Evolutionary conservation across 2,329 filamentous ascomycete species (phyloP), one percentile per base, ranked within the genome.

Genomic region (Pleomassaria siparia): DNA sequence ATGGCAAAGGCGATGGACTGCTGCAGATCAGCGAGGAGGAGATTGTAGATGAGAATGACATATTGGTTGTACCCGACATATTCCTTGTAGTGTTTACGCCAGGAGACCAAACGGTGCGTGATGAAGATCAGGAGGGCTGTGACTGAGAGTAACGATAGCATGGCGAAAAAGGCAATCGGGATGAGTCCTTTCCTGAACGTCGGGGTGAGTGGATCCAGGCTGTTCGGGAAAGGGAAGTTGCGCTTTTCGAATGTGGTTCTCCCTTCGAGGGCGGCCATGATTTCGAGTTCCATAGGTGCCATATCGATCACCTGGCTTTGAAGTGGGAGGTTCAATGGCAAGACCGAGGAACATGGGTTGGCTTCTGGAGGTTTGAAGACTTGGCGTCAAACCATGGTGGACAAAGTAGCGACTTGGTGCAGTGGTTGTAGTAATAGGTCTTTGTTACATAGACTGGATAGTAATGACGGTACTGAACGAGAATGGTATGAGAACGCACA

Each of bases 51-150:
- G 20, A 80, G 71, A 30, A 80, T 62, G n/a, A 80, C 67, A 45
- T 78, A 80, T 63, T 80, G 77, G 53, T 80, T 80, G 62, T 79
- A 76, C 49, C 77, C 76, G 44, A 80, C 76, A 49, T 77, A 76
- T 51, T 74, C 67, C 30, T 69, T 61, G 55, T 78, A 77, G 49
- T 73, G 73, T 44, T 67, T 70, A 39, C 73, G 69, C 77, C 77
- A 80, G 50, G 75, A 74, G 25, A 80, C 56, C n/a, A 80, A 62
- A 20, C 77, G 74, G 51, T 77, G 75, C 9, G 77, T 78, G 50
- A 80, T 75, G 63, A 79, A 79, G 10, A 50, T 49, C 5, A 80
- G 69, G 4, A 80, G 66, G 2, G 52, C 46, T 2, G 71, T 60
- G 3, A 76, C 75, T 21, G 76, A 72, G 35, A 78, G 40, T 24